phyloP scores from a whole-genome alignment of 768 basidiomycete species.

The Baorangia bicolor region DNA sequence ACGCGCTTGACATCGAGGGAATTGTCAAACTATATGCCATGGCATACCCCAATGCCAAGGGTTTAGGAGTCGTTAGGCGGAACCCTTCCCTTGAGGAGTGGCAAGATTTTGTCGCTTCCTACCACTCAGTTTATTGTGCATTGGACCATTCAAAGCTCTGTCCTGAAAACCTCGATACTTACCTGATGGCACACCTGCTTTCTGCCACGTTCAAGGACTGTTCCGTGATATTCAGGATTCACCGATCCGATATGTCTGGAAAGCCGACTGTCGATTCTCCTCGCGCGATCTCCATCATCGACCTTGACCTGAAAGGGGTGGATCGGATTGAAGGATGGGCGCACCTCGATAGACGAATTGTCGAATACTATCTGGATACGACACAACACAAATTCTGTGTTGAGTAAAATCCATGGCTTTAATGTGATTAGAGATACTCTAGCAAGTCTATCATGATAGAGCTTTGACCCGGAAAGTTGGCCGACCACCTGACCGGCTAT shows the following conservation, averaged over 20 bases:
- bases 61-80: no score
- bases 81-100: slow-evolving; percentile 68
- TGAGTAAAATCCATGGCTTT: slow-evolving; percentile 5
- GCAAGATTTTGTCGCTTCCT: slow-evolving; percentile 56
- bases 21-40: slow-evolving; percentile 46
- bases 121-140: slow-evolving; percentile 37
- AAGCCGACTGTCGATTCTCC: slow-evolving; percentile 31
- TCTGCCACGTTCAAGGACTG: no score
- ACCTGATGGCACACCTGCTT: slow-evolving; percentile 73
- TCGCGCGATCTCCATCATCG: slow-evolving; percentile 57
- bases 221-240: slow-evolving; percentile 48
- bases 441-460: background rate
- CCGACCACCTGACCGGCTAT: background rate
- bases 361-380: slow-evolving; percentile 37
- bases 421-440: no score
- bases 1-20: no score
- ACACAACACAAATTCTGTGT: no score
- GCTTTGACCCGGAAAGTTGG: background rate
- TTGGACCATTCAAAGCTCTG: slow-evolving; percentile 39
- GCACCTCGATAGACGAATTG: slow-evolving; percentile 69
- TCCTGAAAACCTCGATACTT: no score
- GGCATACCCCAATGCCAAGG: no score
- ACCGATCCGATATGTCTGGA: slow-evolving; percentile 2
- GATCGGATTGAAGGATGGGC: no score
- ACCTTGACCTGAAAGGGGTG: slow-evolving; percentile 76